Evolutionary conservation across 768 basidiomycete species (phyloP), one percentile per base, ranked within the genome.

Genomic region (Lyophyllum atratum): DNA sequence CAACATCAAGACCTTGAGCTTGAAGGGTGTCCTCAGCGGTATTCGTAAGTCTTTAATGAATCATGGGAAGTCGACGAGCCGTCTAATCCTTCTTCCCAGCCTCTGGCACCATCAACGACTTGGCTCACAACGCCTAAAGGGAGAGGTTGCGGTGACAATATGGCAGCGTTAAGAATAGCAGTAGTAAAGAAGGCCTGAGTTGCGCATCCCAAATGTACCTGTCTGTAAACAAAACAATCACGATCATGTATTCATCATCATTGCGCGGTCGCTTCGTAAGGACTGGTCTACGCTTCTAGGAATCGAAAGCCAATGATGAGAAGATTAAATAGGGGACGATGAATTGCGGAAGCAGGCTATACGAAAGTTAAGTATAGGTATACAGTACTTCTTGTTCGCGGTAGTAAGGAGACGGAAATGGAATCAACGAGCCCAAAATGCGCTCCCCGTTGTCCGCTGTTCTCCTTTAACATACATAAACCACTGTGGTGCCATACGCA

Each of bases 21-120:
- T 55, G 11, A 33, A 55, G 19, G 44, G 37, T n/a, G 26, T 48
- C 3, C 33, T 59, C 10, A 6, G 15, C 14, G 46, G 40, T 12
- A 59, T 59, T 9, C 59, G 59, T 59, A 55, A 28, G 54, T 50
- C 2, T 21, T 42, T 12, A 6, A 26, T 1, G 1, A 10, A 28
- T 22, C 11, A 24, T n/a, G 7, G 44, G 11, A 22, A 45, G 2
- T 45, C 12, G 3, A 37, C 14, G 34, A 6, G 25, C 3, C 44
- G 22, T 26, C 44, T 22, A 15, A 45, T 14, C 10, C 26, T 45
- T 2, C 7, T n/a, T 25, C 19, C 6, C 21, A 49, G 31, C 49
- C 19, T 21, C 49, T 2, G 49, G 49, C 11, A 33, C 29, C n/a
- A 2, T 39, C 2, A 33, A 39, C 33, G 49, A 21, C 31, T 19